Percentiles rank a stretch among this genome's conserved stretches.
These are phyloP conservation scores for Solanum appendiculatum DNA, from an alignment of 257 asterid species.

Conservation along the genomic window DNA sequence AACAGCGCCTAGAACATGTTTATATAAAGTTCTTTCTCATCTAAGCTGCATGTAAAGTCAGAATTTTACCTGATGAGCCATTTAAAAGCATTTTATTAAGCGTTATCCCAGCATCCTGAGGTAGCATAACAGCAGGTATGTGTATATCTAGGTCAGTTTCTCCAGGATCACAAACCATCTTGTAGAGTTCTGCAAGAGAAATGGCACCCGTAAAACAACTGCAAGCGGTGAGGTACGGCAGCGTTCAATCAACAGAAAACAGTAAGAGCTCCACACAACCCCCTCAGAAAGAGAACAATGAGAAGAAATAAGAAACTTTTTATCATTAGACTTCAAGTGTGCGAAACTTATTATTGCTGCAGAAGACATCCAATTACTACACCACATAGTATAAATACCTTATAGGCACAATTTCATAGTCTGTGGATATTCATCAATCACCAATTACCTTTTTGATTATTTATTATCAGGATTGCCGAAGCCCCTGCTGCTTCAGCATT, in stretches of 20 bases:
- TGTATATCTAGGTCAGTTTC: constrained; percentile 78
- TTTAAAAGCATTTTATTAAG: constrained; percentile 56
- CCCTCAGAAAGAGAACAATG: not conserved
- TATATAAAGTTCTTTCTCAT: not conserved
- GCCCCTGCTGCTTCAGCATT: constrained; percentile 91
- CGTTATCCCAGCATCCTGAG: constrained; percentile 73
- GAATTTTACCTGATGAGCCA: constrained; percentile 65
- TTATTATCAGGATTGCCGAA: constrained; percentile 77
- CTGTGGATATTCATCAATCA: not conserved
- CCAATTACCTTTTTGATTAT: constrained; percentile 67
- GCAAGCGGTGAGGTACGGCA: not conserved
- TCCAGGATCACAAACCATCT: constrained; percentile 91
- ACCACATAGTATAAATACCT: not conserved
- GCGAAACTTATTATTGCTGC: not conserved
- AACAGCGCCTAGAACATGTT: not conserved
- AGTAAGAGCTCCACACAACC: not conserved
- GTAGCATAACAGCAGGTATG: constrained; percentile 82
- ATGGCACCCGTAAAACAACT: not conserved
- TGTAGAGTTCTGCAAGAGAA: constrained; percentile 71
- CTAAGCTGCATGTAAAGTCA: not conserved
- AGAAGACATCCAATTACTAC: not conserved
- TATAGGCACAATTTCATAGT: not conserved
- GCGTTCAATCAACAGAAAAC: not conserved
- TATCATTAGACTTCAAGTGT: not conserved
- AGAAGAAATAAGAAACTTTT: not conserved